Conservation (phyloP, 768 basidiomycete genomes). For the Suillus sp. region DNA sequence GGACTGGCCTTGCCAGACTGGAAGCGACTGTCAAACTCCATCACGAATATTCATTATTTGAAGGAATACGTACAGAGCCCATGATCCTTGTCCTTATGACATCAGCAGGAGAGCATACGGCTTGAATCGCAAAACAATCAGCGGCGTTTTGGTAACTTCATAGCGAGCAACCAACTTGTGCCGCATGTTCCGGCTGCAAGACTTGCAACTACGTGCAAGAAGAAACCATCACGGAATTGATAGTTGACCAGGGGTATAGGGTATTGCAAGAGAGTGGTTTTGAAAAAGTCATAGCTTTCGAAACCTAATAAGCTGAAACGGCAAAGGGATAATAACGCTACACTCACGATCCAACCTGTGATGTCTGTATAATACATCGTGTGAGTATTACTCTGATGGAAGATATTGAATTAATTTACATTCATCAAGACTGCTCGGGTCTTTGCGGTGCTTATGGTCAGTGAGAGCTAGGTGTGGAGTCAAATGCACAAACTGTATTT, state of each 20-base stretch:
- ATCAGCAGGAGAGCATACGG: conserved; percentile 78
- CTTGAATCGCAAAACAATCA: conserved; percentile 37
- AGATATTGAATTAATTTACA: conserved; percentile 40
- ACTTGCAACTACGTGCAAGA: conserved; percentile 70
- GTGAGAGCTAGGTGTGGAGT: conserved; percentile 2
- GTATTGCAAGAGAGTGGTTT: conserved; percentile 52
- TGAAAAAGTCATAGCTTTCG: conserved; percentile 76
- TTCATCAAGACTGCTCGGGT: conserved; percentile 74
- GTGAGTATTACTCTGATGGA: background rate
- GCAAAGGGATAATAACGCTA: conserved; percentile 10
- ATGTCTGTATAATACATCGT: conserved; percentile 46
- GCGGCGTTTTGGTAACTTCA: background rate
- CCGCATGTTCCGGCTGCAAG: conserved; percentile 73
- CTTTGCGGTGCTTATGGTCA: conserved; percentile 32
- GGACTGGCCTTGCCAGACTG: conserved; percentile 56
- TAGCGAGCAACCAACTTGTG: conserved; percentile 55
- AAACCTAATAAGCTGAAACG: background rate
- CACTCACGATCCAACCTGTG: conserved; percentile 83
- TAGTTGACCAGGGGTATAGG: conserved; percentile 58
- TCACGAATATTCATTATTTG: background rate
- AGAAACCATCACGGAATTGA: conserved; percentile 64
- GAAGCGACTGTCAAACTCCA: conserved; percentile 13
- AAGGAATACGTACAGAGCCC: conserved; percentile 57
- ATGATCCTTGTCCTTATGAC: conserved; percentile 77
- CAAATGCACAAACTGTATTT: conserved; percentile 58